Conservation (phyloP, 164 flowering plant species). For the Magnolia officinalis region DNA sequence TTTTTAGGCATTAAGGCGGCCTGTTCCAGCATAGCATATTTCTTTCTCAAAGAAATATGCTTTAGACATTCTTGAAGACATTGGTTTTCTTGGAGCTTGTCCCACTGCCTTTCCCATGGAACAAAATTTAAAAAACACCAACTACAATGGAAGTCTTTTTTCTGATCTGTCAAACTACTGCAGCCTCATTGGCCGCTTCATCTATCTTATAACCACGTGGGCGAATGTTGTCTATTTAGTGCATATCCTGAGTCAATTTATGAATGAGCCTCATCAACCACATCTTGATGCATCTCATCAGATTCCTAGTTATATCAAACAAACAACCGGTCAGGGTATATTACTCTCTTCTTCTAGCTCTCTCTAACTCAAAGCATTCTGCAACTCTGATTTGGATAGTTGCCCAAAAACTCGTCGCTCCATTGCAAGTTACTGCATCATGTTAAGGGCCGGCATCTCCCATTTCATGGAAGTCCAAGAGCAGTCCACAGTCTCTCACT, state of each 20-base stretch:
- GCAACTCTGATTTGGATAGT: slow-evolving; percentile 4
- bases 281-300: slow-evolving; percentile 13
- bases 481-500: no score
- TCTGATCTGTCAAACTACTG: neutral
- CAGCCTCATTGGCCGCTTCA: neutral
- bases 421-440: neutral
- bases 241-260: neutral
- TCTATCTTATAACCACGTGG: neutral
- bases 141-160: neutral
- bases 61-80: neutral
- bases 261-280: neutral
- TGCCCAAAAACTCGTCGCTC: neutral
- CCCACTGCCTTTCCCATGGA: neutral
- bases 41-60: slow-evolving; percentile 1
- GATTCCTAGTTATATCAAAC: slow-evolving; percentile 1
- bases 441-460: neutral
- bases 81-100: neutral
- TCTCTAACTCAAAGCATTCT: neutral
- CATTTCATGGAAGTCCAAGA: no score
- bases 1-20: neutral
- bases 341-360: neutral
- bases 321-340: neutral
- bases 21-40: neutral
- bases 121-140: neutral
- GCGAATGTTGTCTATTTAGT: neutral